Conservation (phyloP, 108 stramenopile species). For the Pseudonitzschia multistriata region DNA sequence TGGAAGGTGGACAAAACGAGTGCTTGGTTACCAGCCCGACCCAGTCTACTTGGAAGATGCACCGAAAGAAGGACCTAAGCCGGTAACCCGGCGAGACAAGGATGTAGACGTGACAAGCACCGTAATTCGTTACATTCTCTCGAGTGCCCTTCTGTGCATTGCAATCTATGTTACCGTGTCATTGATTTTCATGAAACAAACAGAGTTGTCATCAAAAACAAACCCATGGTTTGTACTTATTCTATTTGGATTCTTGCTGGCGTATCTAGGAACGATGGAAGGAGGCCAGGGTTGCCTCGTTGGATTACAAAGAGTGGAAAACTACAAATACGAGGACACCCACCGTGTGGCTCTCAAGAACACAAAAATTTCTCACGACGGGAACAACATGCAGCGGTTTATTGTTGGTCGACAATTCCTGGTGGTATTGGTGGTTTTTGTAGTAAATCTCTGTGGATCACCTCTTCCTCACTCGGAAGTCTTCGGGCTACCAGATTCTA, state of each 20-base stretch:
- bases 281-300: conserved; percentile 40
- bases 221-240: conserved; percentile 34
- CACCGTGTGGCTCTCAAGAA: conserved; percentile 44
- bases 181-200: conserved; percentile 33
- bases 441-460: conserved; percentile 47
- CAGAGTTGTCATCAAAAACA: conserved; percentile 29
- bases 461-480: conserved; percentile 30
- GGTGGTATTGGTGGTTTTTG: conserved; percentile 57
- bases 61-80: conserved; percentile 6
- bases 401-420: conserved; percentile 63
- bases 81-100: conserved; percentile 23
- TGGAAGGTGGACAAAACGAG: conserved; percentile 19
- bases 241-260: conserved; percentile 29
- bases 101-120: conserved; percentile 10
- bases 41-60: conserved; percentile 30
- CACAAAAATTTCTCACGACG: conserved; percentile 46
- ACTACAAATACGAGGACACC: conserved; percentile 31
- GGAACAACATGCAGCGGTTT: conserved; percentile 67
- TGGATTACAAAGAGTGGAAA: conserved; percentile 23
- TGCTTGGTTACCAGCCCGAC: conserved; percentile 42
- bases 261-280: conserved; percentile 32
- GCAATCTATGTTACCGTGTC: conserved; percentile 45
- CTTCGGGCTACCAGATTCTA: conserved; percentile 27
- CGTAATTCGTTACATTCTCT: conserved; percentile 40
- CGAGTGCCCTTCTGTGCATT: conserved; percentile 47